A percentile compares a stretch with the other conserved stretches of the same genome.
phyloP scores from a whole-genome alignment of 768 basidiomycete genomes.

The Leucocoprinus leucothites region DNA sequence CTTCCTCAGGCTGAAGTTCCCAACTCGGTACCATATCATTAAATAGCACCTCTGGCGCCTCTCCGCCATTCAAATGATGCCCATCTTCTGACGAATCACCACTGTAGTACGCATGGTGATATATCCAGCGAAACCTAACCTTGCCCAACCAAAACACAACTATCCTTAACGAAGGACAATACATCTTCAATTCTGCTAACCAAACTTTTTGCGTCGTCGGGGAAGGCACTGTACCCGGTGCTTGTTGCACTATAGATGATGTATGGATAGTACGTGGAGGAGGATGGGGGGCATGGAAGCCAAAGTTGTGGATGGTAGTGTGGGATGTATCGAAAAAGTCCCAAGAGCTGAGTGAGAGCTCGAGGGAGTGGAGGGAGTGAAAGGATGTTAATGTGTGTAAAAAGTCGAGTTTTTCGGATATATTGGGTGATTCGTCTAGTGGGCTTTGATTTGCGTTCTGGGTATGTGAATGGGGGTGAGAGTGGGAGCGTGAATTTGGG shows the following conservation, averaged over 20 bases:
- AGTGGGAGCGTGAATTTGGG: constrained; percentile 28
- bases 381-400: no score
- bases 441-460: no score
- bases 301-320: constrained; percentile 18
- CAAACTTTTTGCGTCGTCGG: constrained; percentile 26
- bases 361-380: background rate
- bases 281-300: no score
- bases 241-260: no score
- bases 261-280: no score
- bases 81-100: no score
- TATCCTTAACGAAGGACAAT: constrained; percentile 22
- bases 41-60: background rate
- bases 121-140: constrained; percentile 24
- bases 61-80: background rate
- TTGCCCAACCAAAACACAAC: constrained; percentile 29
- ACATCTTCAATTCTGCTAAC: constrained; percentile 29
- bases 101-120: no score
- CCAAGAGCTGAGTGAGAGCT: background rate
- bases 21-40: no score
- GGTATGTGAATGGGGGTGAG: constrained; percentile 13
- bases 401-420: no score
- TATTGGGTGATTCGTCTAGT: constrained; percentile 3
- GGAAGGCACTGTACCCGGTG: background rate
- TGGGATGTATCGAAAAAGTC: constrained; percentile 22
- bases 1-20: no score